These are phyloP conservation scores for Alternaria burnsii DNA, from an alignment of 2,329 filamentous ascomycete genomes.

Conservation along the genomic window DNA sequence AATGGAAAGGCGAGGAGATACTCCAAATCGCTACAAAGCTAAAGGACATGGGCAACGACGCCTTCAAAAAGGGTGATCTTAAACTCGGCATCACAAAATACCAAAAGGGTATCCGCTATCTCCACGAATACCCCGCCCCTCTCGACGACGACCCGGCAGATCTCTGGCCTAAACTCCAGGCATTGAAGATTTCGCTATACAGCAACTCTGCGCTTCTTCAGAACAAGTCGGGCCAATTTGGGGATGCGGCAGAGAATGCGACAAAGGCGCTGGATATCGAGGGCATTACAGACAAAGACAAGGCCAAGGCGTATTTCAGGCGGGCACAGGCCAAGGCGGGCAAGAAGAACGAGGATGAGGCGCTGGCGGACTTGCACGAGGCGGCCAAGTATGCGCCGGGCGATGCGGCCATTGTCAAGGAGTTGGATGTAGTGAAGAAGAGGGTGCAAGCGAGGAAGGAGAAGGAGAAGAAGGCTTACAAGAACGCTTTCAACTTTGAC, in stretches of 20 bases:
- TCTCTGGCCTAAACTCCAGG: conserved; percentile 71
- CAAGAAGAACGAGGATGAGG: conserved; percentile 84
- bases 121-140: conserved; percentile 81
- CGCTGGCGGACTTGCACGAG: conserved; percentile 58
- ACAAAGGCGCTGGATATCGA: conserved; percentile 75
- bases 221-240: conserved; percentile 78
- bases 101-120: conserved; percentile 88
- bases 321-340: conserved; percentile 78
- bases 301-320: conserved; percentile 88
- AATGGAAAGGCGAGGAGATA: conserved; percentile 72
- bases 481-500: conserved; percentile 78
- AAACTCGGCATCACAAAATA: conserved; percentile 85
- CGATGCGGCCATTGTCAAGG: conserved; percentile 77
- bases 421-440: conserved; percentile 81
- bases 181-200: conserved; percentile 84
- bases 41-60: conserved; percentile 91
- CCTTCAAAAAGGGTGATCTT: conserved; percentile 82
- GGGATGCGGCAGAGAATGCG: conserved; percentile 75
- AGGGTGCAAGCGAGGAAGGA: conserved; percentile 74
- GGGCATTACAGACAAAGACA: conserved; percentile 73
- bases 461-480: conserved; percentile 92
- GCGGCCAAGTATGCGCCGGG: conserved; percentile 63
- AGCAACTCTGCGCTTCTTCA: conserved; percentile 87
- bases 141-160: conserved; percentile 74
- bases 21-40: conserved; percentile 82